Evolutionary conservation across 768 basidiomycete genomes (phyloP).

Genomic region (Tephrocybe rancida): DNA sequence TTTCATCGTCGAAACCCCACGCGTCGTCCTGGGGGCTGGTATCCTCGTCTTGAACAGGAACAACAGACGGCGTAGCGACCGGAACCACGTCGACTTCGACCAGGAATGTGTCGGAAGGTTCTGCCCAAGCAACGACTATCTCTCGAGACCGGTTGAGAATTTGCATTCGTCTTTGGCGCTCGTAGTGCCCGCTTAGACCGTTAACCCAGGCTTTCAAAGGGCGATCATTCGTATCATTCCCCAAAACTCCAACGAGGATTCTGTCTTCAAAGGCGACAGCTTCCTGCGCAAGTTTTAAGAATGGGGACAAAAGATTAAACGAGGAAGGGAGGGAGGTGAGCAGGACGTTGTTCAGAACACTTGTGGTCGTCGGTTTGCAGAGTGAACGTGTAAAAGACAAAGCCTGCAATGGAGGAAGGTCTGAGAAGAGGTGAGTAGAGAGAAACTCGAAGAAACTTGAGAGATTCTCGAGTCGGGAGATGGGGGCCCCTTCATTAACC

Average conservation of each 20-base stretch:
- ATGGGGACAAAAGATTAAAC: conserved; percentile 59
- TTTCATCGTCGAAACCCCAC: conserved; percentile 53
- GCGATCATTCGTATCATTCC: conserved; percentile 46
- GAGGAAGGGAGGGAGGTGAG: conserved; percentile 71
- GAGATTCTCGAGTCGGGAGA: conserved; percentile 55
- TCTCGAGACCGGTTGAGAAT: conserved; percentile 66
- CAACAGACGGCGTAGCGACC: conserved; percentile 32
- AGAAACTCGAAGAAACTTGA: conserved; percentile 66
- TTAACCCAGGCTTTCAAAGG: conserved; percentile 72
- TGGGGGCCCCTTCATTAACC: conserved; percentile 38
- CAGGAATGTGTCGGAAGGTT: conserved; percentile 40
- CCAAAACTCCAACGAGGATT: conserved; percentile 51
- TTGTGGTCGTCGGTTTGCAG: conserved; percentile 58
- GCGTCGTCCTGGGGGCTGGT: conserved; percentile 32
- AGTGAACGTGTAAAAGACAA: conserved; percentile 57
- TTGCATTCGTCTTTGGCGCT: conserved; percentile 66
- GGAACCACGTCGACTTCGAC: conserved; percentile 37
- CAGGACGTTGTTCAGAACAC: conserved; percentile 68
- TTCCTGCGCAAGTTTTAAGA: conserved; percentile 55
- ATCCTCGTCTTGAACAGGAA: conserved; percentile 27
- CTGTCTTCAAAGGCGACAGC: conserved; percentile 70
- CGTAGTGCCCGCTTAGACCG: conserved; percentile 73
- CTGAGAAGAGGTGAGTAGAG: conserved; percentile 53
- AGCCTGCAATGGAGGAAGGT: conserved; percentile 50
- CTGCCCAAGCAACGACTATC: conserved; percentile 49